Base-by-base conservation (phyloP, 768 basidiomycete species). In the Lactarius trivialis region DNA sequence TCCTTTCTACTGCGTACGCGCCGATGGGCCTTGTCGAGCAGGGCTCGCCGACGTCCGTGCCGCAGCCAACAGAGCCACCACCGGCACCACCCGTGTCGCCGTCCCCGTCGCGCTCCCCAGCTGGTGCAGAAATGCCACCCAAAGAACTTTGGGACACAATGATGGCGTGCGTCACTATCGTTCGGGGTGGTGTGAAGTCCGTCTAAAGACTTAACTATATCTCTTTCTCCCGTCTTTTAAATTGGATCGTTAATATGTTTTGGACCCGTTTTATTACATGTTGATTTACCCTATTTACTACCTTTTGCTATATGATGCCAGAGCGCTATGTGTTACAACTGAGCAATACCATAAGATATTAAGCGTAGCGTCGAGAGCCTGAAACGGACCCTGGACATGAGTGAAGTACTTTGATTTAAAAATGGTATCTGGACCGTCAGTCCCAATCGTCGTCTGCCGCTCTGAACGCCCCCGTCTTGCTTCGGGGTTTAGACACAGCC, bases 21-120 rank as follows among this genome's bases (percentile, higher is more conserved):
- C 74, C 79, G 7, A 74, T 85, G 73, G 74, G 73, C 33, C 71
- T 79, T 34, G 74, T 84, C 56, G 82, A 83, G 68, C 81, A 83
- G 66, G 76, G 71, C 30, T 63, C 71, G 28, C 53, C 63, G 1
- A 36, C 67, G 7, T 54, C 56, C 49, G 52, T 19, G 24, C 53
- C 32, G 30, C 60, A 26, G 17, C 43, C 56, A 8, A n/a, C 43
- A 32, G 54, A 37, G 32, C 43, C 37, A 41, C 33, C 34, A n/a
- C 6, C 33, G 15, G 2, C 26, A 21, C 33, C 54, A n/a, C 33
- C 43, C 33, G 26, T 52, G 43, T 56, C 53, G 28, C 15, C 37
- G 9, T 19, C 41, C 11, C 17, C 4, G 37, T 36, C 15, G 12
- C 51, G 5, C 39, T 8, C 21, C 45, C 2, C 12, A 12, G 24